phyloP scores from a whole-genome alignment of 495 filamentous ascomycete genomes.

The Copromyces sp. region DNA sequence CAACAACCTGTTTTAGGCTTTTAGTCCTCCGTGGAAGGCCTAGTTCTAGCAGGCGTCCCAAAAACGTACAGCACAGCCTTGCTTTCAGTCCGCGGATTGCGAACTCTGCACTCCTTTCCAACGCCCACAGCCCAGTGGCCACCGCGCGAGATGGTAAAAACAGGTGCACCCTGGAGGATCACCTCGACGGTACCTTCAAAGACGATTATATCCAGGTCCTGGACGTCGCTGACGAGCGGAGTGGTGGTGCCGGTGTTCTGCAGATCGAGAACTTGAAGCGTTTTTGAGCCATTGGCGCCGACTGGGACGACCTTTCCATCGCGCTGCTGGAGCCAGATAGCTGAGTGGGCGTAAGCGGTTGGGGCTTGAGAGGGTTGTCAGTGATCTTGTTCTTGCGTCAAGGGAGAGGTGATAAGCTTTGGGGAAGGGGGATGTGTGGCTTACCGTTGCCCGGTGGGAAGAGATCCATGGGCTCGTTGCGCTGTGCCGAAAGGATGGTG shows the following conservation, averaged over 20 bases:
- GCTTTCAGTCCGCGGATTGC: not conserved
- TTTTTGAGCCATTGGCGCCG: not conserved
- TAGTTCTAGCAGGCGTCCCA: not conserved
- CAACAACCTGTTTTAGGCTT: no score
- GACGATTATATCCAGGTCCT: not conserved
- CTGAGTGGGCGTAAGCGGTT: not conserved
- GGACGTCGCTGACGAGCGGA: not conserved
- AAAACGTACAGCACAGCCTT: not conserved
- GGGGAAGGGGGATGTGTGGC: not conserved
- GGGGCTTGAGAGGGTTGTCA: not conserved
- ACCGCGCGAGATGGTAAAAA: not conserved
- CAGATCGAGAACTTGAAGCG: not conserved
- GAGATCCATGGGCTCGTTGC: not conserved
- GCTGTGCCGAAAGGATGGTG: not conserved
- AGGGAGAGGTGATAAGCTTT: not conserved
- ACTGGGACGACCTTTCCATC: not conserved
- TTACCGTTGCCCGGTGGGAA: not conserved
- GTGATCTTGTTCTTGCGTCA: not conserved
- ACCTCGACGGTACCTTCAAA: not conserved
- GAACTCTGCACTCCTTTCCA: not conserved
- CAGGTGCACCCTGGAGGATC: not conserved
- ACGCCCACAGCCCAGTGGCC: not conserved
- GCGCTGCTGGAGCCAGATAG: not conserved
- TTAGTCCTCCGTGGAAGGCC: no score
- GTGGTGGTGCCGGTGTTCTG: not conserved